Percentiles rank a stretch among this genome's conserved stretches.
Conservation (phyloP, 768 basidiomycete genomes). For the Auriscalpium orientale region DNA sequence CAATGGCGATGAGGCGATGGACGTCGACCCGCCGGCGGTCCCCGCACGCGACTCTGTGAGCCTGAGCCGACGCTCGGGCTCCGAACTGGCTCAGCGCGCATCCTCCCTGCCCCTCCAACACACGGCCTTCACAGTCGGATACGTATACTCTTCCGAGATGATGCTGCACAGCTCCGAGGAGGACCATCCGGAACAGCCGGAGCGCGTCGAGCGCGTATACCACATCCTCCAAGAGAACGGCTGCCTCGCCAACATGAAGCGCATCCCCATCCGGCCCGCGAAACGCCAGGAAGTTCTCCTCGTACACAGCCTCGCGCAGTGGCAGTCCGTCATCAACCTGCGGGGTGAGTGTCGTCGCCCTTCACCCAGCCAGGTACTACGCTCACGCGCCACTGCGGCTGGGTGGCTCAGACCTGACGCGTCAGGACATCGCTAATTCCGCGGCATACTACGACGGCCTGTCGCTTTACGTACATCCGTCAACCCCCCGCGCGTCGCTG, state of each 20-base stretch:
- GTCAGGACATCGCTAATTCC: constrained; percentile 68
- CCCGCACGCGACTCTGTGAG: background rate
- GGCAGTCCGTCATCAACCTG: constrained; percentile 75
- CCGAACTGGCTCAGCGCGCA: constrained; percentile 10
- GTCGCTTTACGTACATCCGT: constrained; percentile 85
- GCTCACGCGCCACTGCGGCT: constrained; percentile 8
- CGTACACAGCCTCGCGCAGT: constrained; percentile 86
- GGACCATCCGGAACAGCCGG: constrained; percentile 73
- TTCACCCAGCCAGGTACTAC: constrained; percentile 5
- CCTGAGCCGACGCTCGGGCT: background rate
- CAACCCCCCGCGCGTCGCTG: constrained; percentile 77
- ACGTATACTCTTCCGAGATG: constrained; percentile 85
- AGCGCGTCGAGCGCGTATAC: constrained; percentile 74
- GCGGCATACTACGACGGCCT: constrained; percentile 82
- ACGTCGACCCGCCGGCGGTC: background rate
- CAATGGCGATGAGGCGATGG: background rate
- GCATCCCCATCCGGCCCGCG: constrained; percentile 68
- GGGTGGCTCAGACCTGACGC: constrained; percentile 50
- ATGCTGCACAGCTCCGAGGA: constrained; percentile 66
- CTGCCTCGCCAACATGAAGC: constrained; percentile 65
- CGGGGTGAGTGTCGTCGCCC: background rate
- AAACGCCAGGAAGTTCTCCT: constrained; percentile 73
- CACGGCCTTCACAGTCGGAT: constrained; percentile 49
- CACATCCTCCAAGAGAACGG: constrained; percentile 51
- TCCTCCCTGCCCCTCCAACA: constrained; percentile 21